Conservation (phyloP, 306 rosid species). For the Senna siamea region DNA sequence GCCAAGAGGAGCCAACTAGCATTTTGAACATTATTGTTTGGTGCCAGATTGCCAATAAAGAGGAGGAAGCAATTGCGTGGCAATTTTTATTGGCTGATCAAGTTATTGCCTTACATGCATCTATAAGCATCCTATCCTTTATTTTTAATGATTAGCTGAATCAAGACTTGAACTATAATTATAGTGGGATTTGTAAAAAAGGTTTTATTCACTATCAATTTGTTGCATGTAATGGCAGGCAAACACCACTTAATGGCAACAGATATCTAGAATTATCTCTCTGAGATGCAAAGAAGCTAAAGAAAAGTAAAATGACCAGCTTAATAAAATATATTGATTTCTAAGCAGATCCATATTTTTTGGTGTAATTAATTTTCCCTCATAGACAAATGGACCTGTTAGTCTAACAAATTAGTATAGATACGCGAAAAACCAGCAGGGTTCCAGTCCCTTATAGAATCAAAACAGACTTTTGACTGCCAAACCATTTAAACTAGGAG, state of each 20-base stretch:
- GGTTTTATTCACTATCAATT: no score
- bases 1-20: no score
- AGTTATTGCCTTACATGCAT: not conserved
- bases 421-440: not conserved
- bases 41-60: not conserved
- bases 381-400: not conserved
- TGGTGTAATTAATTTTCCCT: slow-evolving; percentile 5
- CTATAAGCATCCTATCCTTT: not conserved
- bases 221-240: not conserved
- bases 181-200: no score
- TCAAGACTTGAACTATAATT: not conserved
- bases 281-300: slow-evolving; percentile 9
- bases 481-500: slow-evolving; percentile 11
- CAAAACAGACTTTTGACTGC: slow-evolving; percentile 8
- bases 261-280: slow-evolving; percentile 1
- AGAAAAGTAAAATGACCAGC: slow-evolving; percentile 4
- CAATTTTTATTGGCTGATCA: not conserved
- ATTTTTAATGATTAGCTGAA: slow-evolving; percentile 7
- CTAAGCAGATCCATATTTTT: not conserved
- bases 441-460: not conserved
- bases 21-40: slow-evolving; percentile 2
- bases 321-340: not conserved
- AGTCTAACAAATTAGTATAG: not conserved
- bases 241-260: not conserved
- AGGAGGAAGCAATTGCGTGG: not conserved